A percentile compares a stretch with the other conserved stretches of the same genome.
These are phyloP conservation scores for Lachnellula arida DNA, from an alignment of 2,329 filamentous ascomycete genomes.

Conservation along the genomic window DNA sequence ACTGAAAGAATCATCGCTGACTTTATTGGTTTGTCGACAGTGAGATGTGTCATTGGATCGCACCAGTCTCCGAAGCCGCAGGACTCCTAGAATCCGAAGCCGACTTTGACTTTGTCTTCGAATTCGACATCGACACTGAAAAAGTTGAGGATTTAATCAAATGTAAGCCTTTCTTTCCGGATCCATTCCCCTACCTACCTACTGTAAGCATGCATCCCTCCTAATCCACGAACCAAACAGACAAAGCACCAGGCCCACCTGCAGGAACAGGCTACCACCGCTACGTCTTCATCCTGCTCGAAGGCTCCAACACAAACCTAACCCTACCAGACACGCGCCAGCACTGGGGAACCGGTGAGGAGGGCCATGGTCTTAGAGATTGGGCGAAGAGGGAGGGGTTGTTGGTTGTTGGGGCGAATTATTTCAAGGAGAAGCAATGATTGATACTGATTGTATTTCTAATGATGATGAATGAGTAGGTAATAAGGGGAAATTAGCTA, in stretches of 20 bases:
- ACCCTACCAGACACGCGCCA: conserved; percentile 44
- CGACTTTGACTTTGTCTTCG: neutral
- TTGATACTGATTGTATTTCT: no score
- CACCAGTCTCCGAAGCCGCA: conserved; percentile 2
- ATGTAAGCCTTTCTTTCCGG: conserved; percentile 17
- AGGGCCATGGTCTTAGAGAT: conserved; percentile 44
- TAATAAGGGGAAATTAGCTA: no score
- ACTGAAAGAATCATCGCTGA: no score
- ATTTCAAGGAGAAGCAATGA: conserved; percentile 33
- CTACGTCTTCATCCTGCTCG: conserved; percentile 51
- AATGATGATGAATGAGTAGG: no score
- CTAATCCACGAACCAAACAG: conserved; percentile 25
- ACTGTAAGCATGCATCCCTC: neutral
- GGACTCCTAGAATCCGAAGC: neutral
- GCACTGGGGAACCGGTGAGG: conserved; percentile 50
- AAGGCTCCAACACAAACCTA: conserved; percentile 37
- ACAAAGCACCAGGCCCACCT: conserved; percentile 51
- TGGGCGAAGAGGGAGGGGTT: conserved; percentile 47
- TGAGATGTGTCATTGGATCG: conserved; percentile 54
- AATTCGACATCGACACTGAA: neutral
- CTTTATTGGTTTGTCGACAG: conserved; percentile 8
- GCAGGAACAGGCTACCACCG: conserved; percentile 52
- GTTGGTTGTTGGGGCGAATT: conserved; percentile 40
- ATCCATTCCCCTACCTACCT: neutral
- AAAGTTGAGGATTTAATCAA: conserved; percentile 12